Percentiles rank a stretch among this genome's conserved stretches.
Conservation (phyloP, 345 rosid genomes). For the Salix udensis region DNA sequence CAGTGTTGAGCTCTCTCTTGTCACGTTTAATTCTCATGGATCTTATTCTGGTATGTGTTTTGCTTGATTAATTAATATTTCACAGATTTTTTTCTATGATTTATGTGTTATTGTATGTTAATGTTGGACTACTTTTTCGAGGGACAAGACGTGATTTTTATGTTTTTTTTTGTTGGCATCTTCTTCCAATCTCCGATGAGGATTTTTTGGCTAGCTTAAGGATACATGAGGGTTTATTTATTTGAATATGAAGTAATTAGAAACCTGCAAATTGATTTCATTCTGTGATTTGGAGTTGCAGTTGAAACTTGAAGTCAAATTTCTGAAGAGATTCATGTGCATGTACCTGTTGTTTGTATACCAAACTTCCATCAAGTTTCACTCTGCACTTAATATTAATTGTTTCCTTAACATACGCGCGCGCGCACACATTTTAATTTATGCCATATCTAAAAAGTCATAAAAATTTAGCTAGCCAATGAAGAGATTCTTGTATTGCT, state of each 20-base stretch:
- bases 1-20: constrained; percentile 63
- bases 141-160: not conserved
- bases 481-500: not conserved
- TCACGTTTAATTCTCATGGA: constrained; percentile 81
- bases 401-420: not conserved
- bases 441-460: not conserved
- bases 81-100: not conserved
- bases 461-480: not conserved
- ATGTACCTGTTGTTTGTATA: not conserved
- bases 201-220: not conserved
- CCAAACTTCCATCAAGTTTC: not conserved
- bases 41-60: constrained; percentile 36
- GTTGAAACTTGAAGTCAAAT: constrained; percentile 1
- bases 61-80: not conserved
- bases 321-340: not conserved
- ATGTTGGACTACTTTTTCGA: not conserved
- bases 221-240: not conserved
- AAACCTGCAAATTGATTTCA: not conserved
- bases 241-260: not conserved
- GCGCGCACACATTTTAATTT: not conserved
- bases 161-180: not conserved
- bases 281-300: not conserved
- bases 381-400: not conserved
- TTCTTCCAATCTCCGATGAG: not conserved
- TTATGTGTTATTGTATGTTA: not conserved